phyloP scores from a whole-genome alignment of 495 filamentous ascomycete species.

The Aspergillus leporis region DNA sequence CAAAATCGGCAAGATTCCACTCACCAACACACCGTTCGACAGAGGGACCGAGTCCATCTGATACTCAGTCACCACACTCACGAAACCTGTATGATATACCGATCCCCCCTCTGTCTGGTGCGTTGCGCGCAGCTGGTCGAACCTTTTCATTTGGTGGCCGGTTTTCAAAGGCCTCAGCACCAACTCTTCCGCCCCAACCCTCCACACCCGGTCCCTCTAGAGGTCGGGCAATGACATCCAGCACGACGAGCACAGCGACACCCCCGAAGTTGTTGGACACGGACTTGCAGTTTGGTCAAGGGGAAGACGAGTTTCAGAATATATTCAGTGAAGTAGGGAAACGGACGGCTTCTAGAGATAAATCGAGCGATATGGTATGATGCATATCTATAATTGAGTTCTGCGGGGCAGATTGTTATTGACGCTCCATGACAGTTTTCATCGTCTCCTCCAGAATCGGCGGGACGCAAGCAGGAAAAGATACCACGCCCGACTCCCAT shows the following conservation, averaged over 20 bases:
- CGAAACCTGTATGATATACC: slow-evolving; percentile 56
- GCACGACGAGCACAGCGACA: slow-evolving; percentile 64
- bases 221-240: slow-evolving; percentile 54
- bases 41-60: slow-evolving; percentile 58
- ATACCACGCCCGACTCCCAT: slow-evolving; percentile 52
- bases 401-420: not conserved
- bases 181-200: slow-evolving; percentile 44
- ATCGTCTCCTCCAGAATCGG: slow-evolving; percentile 20
- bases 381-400: not conserved
- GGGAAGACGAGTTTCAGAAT: slow-evolving; percentile 63
- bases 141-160: slow-evolving; percentile 69
- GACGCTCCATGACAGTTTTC: slow-evolving; percentile 22
- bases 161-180: slow-evolving; percentile 41
- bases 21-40: slow-evolving; percentile 75
- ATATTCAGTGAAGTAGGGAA: slow-evolving; percentile 67
- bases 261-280: slow-evolving; percentile 66
- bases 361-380: slow-evolving; percentile 24
- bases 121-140: slow-evolving; percentile 64
- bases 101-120: slow-evolving; percentile 52
- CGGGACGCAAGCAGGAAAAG: slow-evolving; percentile 24
- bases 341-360: slow-evolving; percentile 42
- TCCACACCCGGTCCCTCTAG: slow-evolving; percentile 39
- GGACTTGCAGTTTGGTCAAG: slow-evolving; percentile 49
- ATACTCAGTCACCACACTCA: slow-evolving; percentile 50
- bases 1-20: slow-evolving; percentile 62